A percentile compares a stretch with the other conserved stretches of the same genome.
phyloP scores from a whole-genome alignment of 2,329 filamentous ascomycete genomes.

The Tolypocladium guangdongense region DNA sequence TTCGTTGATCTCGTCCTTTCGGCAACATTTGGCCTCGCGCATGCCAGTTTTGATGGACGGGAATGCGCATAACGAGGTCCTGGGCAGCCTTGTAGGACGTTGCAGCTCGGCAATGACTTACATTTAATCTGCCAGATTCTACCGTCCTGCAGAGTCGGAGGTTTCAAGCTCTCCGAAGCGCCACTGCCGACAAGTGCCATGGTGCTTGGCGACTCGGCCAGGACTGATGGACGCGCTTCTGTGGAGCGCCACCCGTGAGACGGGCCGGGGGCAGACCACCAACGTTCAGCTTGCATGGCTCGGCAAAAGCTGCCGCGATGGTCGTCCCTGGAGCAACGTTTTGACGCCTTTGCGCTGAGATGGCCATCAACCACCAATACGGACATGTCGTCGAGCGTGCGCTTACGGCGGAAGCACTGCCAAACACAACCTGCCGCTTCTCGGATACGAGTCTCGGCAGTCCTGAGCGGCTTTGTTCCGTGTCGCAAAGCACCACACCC shows the following conservation, averaged over 20 bases:
- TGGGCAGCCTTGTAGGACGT: background rate
- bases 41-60: too few species aligned
- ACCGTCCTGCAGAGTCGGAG: background rate
- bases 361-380: background rate
- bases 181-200: background rate
- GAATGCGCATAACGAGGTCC: background rate
- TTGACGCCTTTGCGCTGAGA: background rate
- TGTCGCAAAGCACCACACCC: background rate
- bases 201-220: background rate
- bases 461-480: background rate
- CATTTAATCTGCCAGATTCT: background rate
- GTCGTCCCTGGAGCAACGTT: background rate
- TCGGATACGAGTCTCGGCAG: background rate
- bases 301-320: background rate
- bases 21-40: background rate
- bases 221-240: background rate
- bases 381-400: background rate
- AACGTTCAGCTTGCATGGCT: background rate
- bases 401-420: background rate
- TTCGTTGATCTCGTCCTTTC: background rate
- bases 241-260: background rate
- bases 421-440: background rate
- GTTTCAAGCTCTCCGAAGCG: background rate
- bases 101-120: background rate
- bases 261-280: background rate